These are phyloP conservation scores for Singerocomus rubriflavus DNA, from an alignment of 1,284 basidiomycete species.

Conservation along the genomic window DNA sequence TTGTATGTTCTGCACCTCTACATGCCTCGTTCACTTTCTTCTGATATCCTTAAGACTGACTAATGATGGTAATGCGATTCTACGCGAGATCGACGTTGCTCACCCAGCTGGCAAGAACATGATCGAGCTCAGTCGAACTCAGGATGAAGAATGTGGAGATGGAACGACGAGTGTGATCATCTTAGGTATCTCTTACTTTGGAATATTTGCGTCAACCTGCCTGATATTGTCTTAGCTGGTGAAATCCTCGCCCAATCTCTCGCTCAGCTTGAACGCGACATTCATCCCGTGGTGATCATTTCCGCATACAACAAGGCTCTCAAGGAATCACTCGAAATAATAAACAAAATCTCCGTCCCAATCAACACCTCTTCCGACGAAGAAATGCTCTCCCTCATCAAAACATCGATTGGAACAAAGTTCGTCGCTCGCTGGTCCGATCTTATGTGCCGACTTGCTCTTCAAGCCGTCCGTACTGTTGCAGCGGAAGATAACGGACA, in stretches of 20 bases:
- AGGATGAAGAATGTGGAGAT: conserved; percentile 98
- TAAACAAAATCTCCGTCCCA: conserved; percentile 84
- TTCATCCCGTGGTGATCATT: conserved; percentile 99
- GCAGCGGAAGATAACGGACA: conserved; percentile 57
- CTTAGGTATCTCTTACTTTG: conserved; percentile 54
- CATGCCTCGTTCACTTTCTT: neutral
- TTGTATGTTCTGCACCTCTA: conserved; percentile 52
- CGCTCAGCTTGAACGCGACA: conserved; percentile 90
- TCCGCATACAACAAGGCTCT: conserved; percentile 96
- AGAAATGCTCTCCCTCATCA: conserved; percentile 96
- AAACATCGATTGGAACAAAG: conserved; percentile 99
- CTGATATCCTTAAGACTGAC: conserved; percentile 61
- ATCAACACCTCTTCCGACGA: conserved; percentile 86
- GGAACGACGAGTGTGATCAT: conserved; percentile 98
- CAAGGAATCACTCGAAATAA: conserved; percentile 86
- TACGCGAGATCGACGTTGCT: conserved; percentile 96
- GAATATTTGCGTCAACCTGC: neutral
- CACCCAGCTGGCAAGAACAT: conserved; percentile 99
- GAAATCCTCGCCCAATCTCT: conserved; percentile 97
- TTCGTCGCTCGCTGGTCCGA: conserved; percentile 97
- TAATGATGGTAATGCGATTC: conserved; percentile 96
- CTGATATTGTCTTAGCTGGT: conserved; percentile 59
- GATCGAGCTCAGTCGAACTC: conserved; percentile 97
- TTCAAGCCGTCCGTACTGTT: conserved; percentile 90
- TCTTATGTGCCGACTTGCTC: conserved; percentile 94